Conservation (phyloP, 768 basidiomycete species). For the Podaxis sp. region DNA sequence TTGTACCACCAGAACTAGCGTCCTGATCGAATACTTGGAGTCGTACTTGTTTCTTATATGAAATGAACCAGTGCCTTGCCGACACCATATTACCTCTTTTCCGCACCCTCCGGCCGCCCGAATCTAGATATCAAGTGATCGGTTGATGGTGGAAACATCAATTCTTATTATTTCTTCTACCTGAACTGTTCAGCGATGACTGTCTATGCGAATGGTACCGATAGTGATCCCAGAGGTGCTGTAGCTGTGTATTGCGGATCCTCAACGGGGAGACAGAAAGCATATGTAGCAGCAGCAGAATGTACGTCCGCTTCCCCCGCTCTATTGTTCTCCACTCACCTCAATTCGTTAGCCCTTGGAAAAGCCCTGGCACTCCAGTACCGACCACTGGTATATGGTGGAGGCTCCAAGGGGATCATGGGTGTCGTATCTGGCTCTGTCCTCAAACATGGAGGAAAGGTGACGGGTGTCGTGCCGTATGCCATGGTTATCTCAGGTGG, state of each 20-base stretch:
- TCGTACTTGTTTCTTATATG: neutral
- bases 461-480: slow-evolving; percentile 73
- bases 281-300: slow-evolving; percentile 61
- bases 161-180: neutral
- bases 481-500: slow-evolving; percentile 70
- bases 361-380: slow-evolving; percentile 57
- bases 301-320: slow-evolving; percentile 39
- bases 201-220: neutral
- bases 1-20: neutral
- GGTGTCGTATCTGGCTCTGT: slow-evolving; percentile 69
- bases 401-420: slow-evolving; percentile 83
- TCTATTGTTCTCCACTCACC: neutral
- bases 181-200: neutral
- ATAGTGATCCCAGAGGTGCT: slow-evolving; percentile 20
- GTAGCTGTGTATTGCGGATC: slow-evolving; percentile 88
- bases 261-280: slow-evolving; percentile 55
- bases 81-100: neutral
- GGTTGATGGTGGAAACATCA: neutral
- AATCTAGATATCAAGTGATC: neutral
- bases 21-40: neutral
- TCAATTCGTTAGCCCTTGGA: slow-evolving; percentile 54
- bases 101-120: neutral
- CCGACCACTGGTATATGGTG: slow-evolving; percentile 80
- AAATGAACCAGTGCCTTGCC: neutral
- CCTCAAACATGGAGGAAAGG: slow-evolving; percentile 61